phyloP scores from a whole-genome alignment of 495 filamentous ascomycete species.

The Trichoderma reesei region DNA sequence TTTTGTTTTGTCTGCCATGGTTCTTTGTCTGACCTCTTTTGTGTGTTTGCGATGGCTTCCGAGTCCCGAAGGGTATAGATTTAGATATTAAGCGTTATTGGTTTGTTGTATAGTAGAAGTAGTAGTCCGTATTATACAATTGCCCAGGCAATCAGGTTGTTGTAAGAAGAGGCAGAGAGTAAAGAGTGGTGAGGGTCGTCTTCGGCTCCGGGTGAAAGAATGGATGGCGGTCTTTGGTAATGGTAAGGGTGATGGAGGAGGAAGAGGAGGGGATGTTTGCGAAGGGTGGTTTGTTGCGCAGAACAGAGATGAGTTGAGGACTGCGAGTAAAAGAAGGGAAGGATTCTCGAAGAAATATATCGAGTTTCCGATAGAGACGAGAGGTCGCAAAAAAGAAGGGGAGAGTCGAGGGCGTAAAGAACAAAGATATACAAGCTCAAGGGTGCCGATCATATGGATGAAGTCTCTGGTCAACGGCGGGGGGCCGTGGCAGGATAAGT shows the following conservation, averaged over 20 bases:
- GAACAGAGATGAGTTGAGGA: too few species aligned
- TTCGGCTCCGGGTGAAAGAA: constrained; percentile 27
- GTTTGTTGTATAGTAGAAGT: constrained; percentile 15
- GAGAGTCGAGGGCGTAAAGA: constrained; percentile 12
- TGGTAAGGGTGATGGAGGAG: constrained; percentile 17
- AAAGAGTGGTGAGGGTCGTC: constrained; percentile 30
- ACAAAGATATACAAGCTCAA: constrained; percentile 12
- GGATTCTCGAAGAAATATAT: constrained; percentile 20
- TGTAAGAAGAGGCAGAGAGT: constrained; percentile 25
- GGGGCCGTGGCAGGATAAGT: constrained; percentile 8
- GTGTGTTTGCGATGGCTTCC: constrained; percentile 19
- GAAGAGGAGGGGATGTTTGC: not conserved
- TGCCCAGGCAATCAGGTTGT: constrained; percentile 16
- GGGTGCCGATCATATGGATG: constrained; percentile 9
- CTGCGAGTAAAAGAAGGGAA: constrained; percentile 12
- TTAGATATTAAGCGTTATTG: constrained; percentile 14
- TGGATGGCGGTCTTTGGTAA: constrained; percentile 34
- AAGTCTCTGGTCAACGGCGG: not conserved
- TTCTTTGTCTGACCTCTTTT: constrained; percentile 31
- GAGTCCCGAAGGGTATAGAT: too few species aligned
- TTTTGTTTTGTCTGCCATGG: not conserved
- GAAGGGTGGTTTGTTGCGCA: too few species aligned
- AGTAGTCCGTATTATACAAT: constrained; percentile 33
- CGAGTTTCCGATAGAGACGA: constrained; percentile 11
- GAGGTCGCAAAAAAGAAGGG: constrained; percentile 12